phyloP scores from a whole-genome alignment of 2,329 filamentous ascomycete species.

The Dryadomyces sulphureus region DNA sequence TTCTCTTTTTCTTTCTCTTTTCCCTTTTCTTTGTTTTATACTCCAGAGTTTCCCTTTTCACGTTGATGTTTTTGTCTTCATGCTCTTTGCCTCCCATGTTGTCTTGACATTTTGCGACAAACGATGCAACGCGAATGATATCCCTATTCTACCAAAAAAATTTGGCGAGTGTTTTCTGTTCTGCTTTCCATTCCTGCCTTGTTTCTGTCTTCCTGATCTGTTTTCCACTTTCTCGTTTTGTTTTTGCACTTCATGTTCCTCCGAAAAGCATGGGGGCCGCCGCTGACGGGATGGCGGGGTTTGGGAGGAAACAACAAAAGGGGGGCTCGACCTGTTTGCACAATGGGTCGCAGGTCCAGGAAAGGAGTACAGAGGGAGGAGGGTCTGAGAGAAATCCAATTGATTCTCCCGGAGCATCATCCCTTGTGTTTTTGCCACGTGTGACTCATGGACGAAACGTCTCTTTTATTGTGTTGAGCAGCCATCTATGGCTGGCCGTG shows the following conservation, averaged over 20 bases:
- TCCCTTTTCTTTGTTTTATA: neutral
- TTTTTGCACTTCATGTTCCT: neutral
- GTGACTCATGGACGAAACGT: too few relatives aligned
- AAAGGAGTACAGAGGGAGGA: too few relatives aligned
- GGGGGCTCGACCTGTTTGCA: too few relatives aligned
- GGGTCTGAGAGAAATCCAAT: too few relatives aligned
- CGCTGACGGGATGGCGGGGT: too few relatives aligned
- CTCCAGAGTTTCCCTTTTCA: neutral
- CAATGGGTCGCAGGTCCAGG: too few relatives aligned
- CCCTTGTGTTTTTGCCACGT: too few relatives aligned
- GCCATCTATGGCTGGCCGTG: too few relatives aligned
- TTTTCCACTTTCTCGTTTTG: neutral
- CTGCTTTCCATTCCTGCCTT: neutral
- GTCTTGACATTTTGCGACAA: conserved; percentile 1
- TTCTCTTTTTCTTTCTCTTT: neutral
- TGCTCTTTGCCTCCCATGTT: neutral
- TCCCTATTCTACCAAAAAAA: conserved; percentile 7
- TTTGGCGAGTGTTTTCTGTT: neutral
- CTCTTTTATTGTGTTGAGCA: too few relatives aligned
- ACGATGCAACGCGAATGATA: conserved; percentile 11
- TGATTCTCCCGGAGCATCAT: too few relatives aligned
- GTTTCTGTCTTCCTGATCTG: neutral
- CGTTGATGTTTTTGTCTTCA: neutral
- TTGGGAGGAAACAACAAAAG: too few relatives aligned
- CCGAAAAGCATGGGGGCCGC: neutral